Percentiles rank a stretch among this genome's conserved stretches.
Conservation (phyloP, 208 protist genomes). For the Wallacemonas rigidus region DNA sequence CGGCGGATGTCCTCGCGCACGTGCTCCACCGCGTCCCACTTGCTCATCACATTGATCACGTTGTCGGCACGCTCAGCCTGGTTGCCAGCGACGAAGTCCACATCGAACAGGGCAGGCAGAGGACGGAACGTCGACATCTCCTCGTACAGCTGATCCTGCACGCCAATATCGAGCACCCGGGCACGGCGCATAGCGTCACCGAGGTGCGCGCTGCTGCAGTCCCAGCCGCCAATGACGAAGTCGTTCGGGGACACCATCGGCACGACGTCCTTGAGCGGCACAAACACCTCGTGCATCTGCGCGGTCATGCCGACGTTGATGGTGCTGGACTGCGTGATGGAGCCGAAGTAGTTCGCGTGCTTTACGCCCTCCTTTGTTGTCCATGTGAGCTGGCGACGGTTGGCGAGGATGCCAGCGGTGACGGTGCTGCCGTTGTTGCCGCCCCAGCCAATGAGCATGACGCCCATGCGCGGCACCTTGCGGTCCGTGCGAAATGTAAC, state of each 20-base stretch:
- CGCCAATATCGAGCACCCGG: conserved; percentile 93
- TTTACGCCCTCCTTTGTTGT: conserved; percentile 90
- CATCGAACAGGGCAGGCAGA: conserved; percentile 96
- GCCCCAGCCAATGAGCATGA: conserved; percentile 97
- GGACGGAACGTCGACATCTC: conserved; percentile 93
- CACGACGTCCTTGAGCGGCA: conserved; percentile 94
- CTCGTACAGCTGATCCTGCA: conserved; percentile 87
- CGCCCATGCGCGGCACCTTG: conserved; percentile 82
- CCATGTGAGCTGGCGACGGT: conserved; percentile 94
- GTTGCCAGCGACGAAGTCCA: conserved; percentile 98
- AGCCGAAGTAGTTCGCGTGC: conserved; percentile 98
- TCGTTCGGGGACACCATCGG: conserved; percentile 98
- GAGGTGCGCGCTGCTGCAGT: conserved; percentile 95
- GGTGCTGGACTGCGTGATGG: conserved; percentile 96
- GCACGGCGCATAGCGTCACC: conserved; percentile 96
- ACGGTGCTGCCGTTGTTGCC: conserved; percentile 99
- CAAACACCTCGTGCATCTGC: conserved; percentile 91
- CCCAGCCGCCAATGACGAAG: conserved; percentile 98
- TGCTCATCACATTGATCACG: conserved; percentile 84
- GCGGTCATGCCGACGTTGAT: conserved; percentile 90
- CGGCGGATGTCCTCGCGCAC: conserved; percentile 95
- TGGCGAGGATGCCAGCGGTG: conserved; percentile 96
- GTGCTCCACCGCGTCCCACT: conserved; percentile 94
- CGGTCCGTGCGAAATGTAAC: conserved; percentile 92
- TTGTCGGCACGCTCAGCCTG: conserved; percentile 98